Evolutionary conservation across 176 grass and related monocot species (phyloP).

Genomic region (Raddia guianensis): DNA sequence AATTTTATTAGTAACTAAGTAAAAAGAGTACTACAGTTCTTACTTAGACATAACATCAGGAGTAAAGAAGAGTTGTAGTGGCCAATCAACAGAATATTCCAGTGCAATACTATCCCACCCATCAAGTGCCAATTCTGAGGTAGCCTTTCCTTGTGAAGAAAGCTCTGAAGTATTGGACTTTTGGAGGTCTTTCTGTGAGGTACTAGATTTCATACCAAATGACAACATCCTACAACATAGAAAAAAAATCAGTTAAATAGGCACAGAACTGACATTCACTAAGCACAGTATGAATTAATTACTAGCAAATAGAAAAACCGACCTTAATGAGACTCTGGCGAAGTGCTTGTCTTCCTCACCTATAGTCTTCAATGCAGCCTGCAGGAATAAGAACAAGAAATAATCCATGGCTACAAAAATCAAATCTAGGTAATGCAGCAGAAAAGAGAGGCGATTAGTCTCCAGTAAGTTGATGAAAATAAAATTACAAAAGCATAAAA

Average conservation of each 20-base stretch:
- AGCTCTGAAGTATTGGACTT: slow-evolving; percentile 57
- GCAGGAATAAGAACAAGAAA: slow-evolving; percentile 43
- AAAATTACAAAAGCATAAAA: not conserved
- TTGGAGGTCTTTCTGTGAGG: slow-evolving; percentile 64
- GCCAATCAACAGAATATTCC: slow-evolving; percentile 94
- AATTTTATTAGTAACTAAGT: slow-evolving; percentile 22
- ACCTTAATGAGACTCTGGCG: slow-evolving; percentile 89
- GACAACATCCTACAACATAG: slow-evolving; percentile 67
- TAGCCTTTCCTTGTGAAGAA: slow-evolving; percentile 61
- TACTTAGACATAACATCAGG: slow-evolving; percentile 98
- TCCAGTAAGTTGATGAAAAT: not conserved
- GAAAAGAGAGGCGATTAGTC: slow-evolving; percentile 13
- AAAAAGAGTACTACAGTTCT: slow-evolving; percentile 18
- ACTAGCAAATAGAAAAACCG: slow-evolving; percentile 24
- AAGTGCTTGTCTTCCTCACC: slow-evolving; percentile 96
- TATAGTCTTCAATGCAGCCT: slow-evolving; percentile 96
- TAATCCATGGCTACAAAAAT: slow-evolving; percentile 1
- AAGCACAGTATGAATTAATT: slow-evolving; percentile 22
- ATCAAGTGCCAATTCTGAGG: slow-evolving; percentile 78
- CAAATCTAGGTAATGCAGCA: slow-evolving; percentile 12
- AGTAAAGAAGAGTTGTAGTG: slow-evolving; percentile 95
- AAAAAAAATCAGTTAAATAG: slow-evolving; percentile 28
- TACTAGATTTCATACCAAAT: slow-evolving; percentile 68
- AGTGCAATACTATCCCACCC: slow-evolving; percentile 91
- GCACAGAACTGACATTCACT: slow-evolving; percentile 14